Evolutionary conservation across 116 monocot genomes (phyloP).

Genomic region (Posidonia oceanica): DNA sequence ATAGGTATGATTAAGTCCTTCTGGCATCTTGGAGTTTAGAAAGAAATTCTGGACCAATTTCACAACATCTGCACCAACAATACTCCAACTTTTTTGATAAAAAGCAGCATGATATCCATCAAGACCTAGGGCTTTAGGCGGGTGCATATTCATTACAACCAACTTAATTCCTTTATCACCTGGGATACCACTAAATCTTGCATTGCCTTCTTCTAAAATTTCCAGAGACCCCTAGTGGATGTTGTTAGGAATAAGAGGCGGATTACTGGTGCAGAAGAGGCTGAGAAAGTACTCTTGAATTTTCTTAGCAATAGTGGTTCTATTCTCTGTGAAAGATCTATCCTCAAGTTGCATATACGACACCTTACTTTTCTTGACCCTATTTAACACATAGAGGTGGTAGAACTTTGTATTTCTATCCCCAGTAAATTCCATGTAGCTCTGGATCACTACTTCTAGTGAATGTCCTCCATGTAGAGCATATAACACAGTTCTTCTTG

Average conservation of each 20-base stretch:
- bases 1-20: not conserved
- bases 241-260: not conserved
- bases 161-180: not conserved
- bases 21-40: not conserved
- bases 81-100: not conserved
- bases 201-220: not conserved
- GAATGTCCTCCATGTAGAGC: no score
- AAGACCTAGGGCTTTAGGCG: not conserved
- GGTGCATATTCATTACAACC: not conserved
- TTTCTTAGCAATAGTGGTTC: not conserved
- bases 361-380: not conserved
- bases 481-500: no score
- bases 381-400: not conserved
- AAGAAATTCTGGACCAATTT: not conserved
- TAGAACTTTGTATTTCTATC: not conserved
- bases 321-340: not conserved
- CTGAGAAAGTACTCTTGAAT: not conserved
- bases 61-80: not conserved
- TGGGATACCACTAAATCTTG: not conserved
- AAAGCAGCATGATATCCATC: not conserved
- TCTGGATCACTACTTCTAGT: no score
- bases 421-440: not conserved
- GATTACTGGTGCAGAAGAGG: not conserved
- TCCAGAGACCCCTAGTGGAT: no score
- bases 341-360: not conserved